Evolutionary conservation across 2,329 filamentous ascomycete genomes (phyloP).

Genomic region (Gaeumannomyces tritici): DNA sequence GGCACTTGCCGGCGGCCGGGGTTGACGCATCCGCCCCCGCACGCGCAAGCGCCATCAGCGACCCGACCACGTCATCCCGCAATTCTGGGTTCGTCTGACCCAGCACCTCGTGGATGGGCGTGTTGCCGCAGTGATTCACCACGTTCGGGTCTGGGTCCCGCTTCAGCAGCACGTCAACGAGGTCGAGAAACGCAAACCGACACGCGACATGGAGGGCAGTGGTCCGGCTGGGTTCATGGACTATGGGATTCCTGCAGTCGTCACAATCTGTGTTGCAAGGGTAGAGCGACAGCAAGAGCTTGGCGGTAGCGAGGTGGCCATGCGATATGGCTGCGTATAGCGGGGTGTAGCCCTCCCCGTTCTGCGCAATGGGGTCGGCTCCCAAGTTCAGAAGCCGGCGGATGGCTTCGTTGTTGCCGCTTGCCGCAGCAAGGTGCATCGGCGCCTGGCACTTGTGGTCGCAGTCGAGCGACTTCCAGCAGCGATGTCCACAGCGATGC

Average conservation of each 20-base stretch:
- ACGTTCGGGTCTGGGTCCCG: not conserved
- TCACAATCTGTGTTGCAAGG: not conserved
- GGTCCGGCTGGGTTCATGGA: not conserved
- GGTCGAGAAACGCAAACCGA: not conserved
- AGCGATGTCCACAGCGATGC: not conserved
- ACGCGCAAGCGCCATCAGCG: not conserved
- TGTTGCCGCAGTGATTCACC: not conserved
- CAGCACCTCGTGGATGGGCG: not conserved
- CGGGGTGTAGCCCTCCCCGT: conserved; percentile 3
- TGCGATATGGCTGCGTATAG: not conserved
- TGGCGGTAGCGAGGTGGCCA: not conserved
- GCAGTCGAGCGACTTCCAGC: conserved; percentile 2
- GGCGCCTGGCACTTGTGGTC: conserved; percentile 1
- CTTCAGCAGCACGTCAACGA: not conserved
- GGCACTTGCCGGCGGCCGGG: not conserved
- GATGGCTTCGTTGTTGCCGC: not conserved
- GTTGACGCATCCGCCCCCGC: not conserved
- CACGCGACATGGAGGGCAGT: conserved; percentile 3
- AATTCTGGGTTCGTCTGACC: not conserved
- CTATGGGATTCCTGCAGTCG: not conserved
- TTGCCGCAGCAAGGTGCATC: conserved; percentile 1
- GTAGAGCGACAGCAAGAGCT: not conserved
- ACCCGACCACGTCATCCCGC: not conserved
- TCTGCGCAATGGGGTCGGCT: not conserved
- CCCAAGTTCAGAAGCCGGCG: not conserved